phyloP scores from a whole-genome alignment of 148 eudicot species.

The Heliamphora exappendiculata region DNA sequence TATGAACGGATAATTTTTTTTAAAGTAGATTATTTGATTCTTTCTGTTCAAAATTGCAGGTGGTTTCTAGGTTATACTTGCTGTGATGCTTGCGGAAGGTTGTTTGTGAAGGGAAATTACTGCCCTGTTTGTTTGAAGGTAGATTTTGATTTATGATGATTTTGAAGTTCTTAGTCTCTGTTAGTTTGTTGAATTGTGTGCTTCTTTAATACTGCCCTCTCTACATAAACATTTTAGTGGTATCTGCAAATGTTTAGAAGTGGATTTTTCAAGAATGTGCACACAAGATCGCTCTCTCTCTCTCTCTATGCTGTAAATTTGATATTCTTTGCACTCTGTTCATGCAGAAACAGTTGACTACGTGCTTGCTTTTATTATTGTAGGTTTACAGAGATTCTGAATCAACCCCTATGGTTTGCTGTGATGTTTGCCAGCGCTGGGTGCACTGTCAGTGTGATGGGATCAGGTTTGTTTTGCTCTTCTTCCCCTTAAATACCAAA shows the following conservation, averaged over 20 bases:
- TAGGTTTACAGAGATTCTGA: constrained; percentile 98
- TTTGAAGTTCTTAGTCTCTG: neutral
- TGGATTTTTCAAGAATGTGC: neutral
- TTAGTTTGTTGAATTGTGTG: neutral
- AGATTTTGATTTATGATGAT: constrained; percentile 5
- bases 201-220: neutral
- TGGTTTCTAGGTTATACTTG: constrained; percentile 97
- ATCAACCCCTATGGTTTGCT: constrained; percentile 99
- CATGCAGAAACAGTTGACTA: neutral
- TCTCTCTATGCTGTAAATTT: neutral
- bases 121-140: constrained; percentile 99
- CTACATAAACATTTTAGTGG: neutral
- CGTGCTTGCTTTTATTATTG: constrained; percentile 16
- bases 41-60: constrained; percentile 35
- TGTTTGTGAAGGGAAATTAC: constrained; percentile 90
- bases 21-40: neutral
- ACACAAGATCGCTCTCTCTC: neutral
- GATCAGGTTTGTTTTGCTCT: constrained; percentile 53
- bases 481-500: neutral
- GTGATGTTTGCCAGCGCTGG: constrained; percentile 97
- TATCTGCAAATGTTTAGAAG: neutral
- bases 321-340: neutral
- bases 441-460: constrained; percentile 93
- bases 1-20: neutral
- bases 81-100: constrained; percentile 99